phyloP scores from a whole-genome alignment of 345 rosid genomes.

The Dovyalis caffra region DNA sequence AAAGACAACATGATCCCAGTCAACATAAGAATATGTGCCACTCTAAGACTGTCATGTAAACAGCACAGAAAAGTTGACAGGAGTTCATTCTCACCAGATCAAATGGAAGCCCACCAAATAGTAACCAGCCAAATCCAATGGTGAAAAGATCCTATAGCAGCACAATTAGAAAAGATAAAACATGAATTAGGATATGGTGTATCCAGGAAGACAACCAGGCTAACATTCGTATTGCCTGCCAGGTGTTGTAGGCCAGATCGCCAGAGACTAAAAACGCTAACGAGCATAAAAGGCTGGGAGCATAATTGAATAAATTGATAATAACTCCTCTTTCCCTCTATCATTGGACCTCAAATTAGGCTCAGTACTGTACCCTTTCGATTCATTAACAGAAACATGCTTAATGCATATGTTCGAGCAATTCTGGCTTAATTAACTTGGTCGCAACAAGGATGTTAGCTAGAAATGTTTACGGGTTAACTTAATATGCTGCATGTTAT shows the following conservation, averaged over 20 bases:
- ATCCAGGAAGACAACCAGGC: neutral
- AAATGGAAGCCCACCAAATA: constrained; percentile 32
- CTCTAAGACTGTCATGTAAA: neutral
- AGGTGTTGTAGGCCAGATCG: neutral
- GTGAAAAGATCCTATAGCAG: constrained; percentile 21
- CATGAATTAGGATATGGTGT: neutral
- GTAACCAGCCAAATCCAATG: constrained; percentile 27
- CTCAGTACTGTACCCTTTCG: neutral
- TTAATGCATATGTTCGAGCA: neutral
- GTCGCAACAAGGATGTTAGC: neutral
- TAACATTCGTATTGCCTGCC: neutral
- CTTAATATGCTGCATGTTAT: neutral
- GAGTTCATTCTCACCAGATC: constrained; percentile 16
- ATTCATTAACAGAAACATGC: neutral
- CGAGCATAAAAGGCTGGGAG: neutral
- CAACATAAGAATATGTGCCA: neutral
- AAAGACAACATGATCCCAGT: neutral
- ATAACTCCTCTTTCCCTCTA: neutral
- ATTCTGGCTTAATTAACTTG: neutral
- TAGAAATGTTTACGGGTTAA: neutral
- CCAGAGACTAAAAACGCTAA: neutral
- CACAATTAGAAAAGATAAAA: neutral
- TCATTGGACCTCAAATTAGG: neutral
- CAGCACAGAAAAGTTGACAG: neutral
- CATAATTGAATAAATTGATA: neutral